These are phyloP conservation scores for Microsporum canis DNA, from an alignment of 2,329 filamentous ascomycete species.

Conservation along the genomic window DNA sequence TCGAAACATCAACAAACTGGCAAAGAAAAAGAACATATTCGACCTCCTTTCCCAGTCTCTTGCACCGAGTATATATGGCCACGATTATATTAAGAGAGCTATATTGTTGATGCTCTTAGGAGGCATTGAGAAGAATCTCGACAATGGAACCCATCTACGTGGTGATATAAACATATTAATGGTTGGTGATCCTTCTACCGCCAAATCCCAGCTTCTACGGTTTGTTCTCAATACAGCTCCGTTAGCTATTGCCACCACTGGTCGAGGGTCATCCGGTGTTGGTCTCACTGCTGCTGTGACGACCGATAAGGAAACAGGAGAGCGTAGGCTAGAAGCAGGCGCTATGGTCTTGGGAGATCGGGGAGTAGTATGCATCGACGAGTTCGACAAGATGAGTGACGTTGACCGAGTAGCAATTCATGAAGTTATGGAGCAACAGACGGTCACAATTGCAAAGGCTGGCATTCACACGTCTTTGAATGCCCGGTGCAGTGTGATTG, in stretches of 20 bases:
- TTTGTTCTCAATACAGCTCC: constrained; percentile 97
- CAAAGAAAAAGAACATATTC: constrained; percentile 89
- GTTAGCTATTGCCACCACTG: constrained; percentile 90
- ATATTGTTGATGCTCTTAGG: constrained; percentile 90
- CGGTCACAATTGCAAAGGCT: constrained; percentile 95
- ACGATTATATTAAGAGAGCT: constrained; percentile 96
- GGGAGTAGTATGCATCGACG: constrained; percentile 96
- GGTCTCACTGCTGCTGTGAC: constrained; percentile 96
- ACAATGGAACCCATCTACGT: constrained; percentile 93
- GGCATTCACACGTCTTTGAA: constrained; percentile 97
- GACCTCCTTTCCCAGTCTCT: constrained; percentile 87
- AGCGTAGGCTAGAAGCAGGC: constrained; percentile 86
- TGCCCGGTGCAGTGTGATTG: constrained; percentile 89
- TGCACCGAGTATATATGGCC: constrained; percentile 91
- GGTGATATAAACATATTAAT: constrained; percentile 99
- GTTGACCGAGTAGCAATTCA: constrained; percentile 96
- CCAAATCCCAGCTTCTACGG: constrained; percentile 92
- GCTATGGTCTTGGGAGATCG: constrained; percentile 97
- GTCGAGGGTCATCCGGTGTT: constrained; percentile 90
- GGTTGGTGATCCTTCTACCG: constrained; percentile 96
- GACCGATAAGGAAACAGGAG: constrained; percentile 92
- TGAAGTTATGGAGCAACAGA: constrained; percentile 99
- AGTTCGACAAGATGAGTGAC: constrained; percentile 99
- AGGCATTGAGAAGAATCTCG: constrained; percentile 95
- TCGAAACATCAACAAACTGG: constrained; percentile 94